Percentiles rank a stretch among this genome's conserved stretches.
Conservation (phyloP, 495 filamentous ascomycete genomes). For the Penicillium fimorum region DNA sequence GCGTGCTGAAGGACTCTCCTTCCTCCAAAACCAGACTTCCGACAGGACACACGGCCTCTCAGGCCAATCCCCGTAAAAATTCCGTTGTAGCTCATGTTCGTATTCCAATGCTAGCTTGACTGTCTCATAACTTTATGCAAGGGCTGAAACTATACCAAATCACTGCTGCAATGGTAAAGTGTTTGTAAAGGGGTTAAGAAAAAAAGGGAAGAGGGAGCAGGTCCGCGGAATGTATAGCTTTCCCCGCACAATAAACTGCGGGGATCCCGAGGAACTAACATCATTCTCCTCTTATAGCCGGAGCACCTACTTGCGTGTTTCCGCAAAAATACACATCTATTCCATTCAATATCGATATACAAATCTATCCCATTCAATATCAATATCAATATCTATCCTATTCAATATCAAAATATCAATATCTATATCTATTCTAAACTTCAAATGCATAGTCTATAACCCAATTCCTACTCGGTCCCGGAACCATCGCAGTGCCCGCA, state of each 20-base stretch:
- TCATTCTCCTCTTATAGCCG: too few relatives aligned
- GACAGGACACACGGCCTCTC: not conserved
- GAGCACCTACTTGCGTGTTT: too few relatives aligned
- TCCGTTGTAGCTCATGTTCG: constrained; percentile 21
- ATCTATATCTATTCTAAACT: not conserved
- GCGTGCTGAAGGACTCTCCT: not conserved
- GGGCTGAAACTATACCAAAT: too few relatives aligned
- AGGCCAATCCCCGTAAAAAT: constrained; percentile 10
- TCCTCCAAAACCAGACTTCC: not conserved
- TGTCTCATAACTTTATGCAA: constrained; percentile 11
- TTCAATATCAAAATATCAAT: not conserved
- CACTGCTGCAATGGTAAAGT: not conserved
- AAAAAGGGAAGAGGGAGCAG: not conserved
- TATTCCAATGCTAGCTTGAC: constrained; percentile 5
- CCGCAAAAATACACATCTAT: too few relatives aligned
- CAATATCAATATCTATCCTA: too few relatives aligned
- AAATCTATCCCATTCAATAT: too few relatives aligned
- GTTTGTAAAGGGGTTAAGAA: not conserved
- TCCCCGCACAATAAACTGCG: constrained; percentile 14
- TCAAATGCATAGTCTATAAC: not conserved
- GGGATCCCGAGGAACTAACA: constrained; percentile 8
- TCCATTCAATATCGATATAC: too few relatives aligned
- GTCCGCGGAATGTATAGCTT: constrained; percentile 9
- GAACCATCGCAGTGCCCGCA: constrained; percentile 17
- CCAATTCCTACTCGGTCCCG: not conserved